A percentile compares a stretch with the other conserved stretches of the same genome.
phyloP scores from a whole-genome alignment of 768 basidiomycete genomes.

The Boletus pseudopeckii region DNA sequence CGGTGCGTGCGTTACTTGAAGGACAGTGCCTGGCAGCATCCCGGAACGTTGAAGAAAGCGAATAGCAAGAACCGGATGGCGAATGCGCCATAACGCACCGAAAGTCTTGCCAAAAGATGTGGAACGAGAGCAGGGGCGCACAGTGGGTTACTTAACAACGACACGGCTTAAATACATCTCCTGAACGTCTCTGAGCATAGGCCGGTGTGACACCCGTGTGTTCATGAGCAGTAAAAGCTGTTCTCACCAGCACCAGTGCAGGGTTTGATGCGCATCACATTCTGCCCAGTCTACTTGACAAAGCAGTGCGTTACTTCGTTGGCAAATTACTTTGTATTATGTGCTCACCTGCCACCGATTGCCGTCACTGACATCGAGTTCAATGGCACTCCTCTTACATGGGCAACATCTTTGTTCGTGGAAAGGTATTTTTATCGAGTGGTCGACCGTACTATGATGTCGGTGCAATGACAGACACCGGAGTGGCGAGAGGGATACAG shows the following conservation, averaged over 20 bases:
- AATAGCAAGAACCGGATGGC: not conserved
- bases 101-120: slow-evolving; percentile 11
- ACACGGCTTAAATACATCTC: not conserved
- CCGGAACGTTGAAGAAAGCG: not conserved
- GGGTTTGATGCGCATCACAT: not conserved
- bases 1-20: not conserved
- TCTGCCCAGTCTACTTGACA: not conserved
- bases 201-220: not conserved
- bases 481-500: not conserved
- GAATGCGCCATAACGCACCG: slow-evolving; percentile 1
- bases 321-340: not conserved
- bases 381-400: not conserved
- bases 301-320: not conserved
- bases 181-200: not conserved
- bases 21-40: not conserved
- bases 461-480: not conserved
- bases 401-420: not conserved
- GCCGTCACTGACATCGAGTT: too few relatives aligned
- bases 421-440: not conserved
- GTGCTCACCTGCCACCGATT: not conserved
- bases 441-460: not conserved
- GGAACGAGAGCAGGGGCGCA: not conserved
- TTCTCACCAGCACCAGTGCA: not conserved
- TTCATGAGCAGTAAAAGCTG: not conserved
- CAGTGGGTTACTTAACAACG: not conserved